Percentiles rank a stretch among this genome's conserved stretches.
These are phyloP conservation scores for Annulohypoxylon moriforme DNA, from an alignment of 495 filamentous ascomycete species.

Conservation along the genomic window DNA sequence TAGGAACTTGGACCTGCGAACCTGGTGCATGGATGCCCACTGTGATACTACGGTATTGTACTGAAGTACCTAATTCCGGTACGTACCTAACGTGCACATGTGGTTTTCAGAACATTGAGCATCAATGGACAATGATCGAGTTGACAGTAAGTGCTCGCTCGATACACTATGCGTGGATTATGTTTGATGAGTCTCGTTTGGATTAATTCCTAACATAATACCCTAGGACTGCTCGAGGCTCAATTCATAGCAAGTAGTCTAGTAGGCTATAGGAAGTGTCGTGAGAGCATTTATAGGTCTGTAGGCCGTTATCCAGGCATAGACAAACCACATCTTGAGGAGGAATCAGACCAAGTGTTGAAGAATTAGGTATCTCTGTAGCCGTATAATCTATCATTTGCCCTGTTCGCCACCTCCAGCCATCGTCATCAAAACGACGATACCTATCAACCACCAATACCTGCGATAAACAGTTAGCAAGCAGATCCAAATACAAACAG, in stretches of 20 bases:
- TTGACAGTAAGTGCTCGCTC: neutral
- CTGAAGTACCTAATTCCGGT: constrained; percentile 4
- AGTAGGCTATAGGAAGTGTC: neutral
- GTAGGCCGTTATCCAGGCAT: neutral
- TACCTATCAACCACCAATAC: constrained; percentile 65
- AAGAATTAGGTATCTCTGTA: constrained; percentile 1
- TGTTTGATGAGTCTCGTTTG: too few relatives aligned
- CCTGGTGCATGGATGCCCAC: constrained; percentile 19
- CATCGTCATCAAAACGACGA: constrained; percentile 53
- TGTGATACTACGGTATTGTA: constrained; percentile 20
- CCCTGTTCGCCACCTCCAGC: constrained; percentile 53
- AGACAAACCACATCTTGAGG: neutral
- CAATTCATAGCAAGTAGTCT: neutral
- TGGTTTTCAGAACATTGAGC: neutral
- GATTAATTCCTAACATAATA: neutral
- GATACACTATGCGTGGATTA: neutral
- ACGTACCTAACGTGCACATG: neutral
- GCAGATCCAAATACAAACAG: constrained; percentile 22
- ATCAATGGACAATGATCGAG: neutral
- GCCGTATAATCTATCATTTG: constrained; percentile 44
- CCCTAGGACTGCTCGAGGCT: neutral
- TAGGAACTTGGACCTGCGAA: constrained; percentile 17
- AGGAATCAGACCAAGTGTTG: neutral
- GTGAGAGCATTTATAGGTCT: neutral
- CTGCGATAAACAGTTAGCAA: constrained; percentile 48